Evolutionary conservation across 192 early-diverging fungal genomes (phyloP).

Genomic region (Mortierella alpina): DNA sequence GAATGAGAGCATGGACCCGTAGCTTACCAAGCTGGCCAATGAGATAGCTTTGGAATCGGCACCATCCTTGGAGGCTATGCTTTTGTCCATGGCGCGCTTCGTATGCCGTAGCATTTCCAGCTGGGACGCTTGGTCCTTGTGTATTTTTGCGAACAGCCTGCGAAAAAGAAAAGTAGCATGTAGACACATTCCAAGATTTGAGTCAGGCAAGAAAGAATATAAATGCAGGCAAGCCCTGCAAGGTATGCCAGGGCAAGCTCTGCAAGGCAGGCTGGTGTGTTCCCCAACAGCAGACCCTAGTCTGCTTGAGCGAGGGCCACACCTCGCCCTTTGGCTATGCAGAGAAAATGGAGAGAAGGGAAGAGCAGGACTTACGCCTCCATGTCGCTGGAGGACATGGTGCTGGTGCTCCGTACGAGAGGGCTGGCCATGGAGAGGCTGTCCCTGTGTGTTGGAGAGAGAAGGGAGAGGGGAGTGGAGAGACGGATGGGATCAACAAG

Average conservation of each 20-base stretch:
- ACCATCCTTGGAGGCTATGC: slow-evolving; percentile 18
- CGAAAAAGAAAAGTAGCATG: neutral
- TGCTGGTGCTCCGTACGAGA: slow-evolving; percentile 34
- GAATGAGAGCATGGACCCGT: neutral
- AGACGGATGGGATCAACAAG: neutral
- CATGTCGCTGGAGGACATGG: slow-evolving; percentile 48
- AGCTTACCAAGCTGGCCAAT: slow-evolving; percentile 37
- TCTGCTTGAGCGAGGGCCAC: slow-evolving; percentile 7
- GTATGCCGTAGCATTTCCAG: slow-evolving; percentile 44
- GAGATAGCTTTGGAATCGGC: slow-evolving; percentile 20
- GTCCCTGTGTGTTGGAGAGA: neutral
- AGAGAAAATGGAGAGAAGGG: slow-evolving; percentile 1
- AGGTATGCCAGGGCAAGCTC: neutral
- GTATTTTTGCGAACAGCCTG: slow-evolving; percentile 51
- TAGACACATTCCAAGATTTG: neutral
- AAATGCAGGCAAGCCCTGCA: neutral
- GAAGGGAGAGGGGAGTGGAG: neutral
- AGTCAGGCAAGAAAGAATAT: neutral
- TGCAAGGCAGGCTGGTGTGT: neutral
- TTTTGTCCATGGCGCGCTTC: slow-evolving; percentile 50
- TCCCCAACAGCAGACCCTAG: neutral
- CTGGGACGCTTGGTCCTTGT: slow-evolving; percentile 53
- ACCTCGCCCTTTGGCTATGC: neutral
- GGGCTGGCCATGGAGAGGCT: neutral
- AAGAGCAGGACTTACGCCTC: slow-evolving; percentile 44